phyloP scores from a whole-genome alignment of 179 eudicot genomes.

The Sideroxylon spinosum region DNA sequence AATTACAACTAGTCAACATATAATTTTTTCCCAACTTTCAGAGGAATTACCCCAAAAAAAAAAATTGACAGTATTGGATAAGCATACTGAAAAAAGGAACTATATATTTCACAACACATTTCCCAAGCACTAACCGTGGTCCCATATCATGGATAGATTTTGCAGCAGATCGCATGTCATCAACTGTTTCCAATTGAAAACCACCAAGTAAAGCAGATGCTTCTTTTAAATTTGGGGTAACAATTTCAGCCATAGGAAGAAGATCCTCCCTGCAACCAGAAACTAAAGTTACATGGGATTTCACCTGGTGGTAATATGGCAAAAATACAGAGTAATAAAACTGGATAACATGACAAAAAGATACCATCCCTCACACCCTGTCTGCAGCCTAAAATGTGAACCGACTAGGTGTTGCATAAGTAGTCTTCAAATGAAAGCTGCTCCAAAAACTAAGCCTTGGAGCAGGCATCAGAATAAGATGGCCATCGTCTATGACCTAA shows the following conservation, averaged over 20 bases:
- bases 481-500: too few species aligned
- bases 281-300: neutral
- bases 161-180: slow-evolving; percentile 87
- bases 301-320: neutral
- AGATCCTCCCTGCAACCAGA: slow-evolving; percentile 55
- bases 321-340: neutral
- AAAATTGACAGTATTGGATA: neutral
- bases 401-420: too few species aligned
- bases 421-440: too few species aligned
- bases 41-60: too few species aligned
- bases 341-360: too few species aligned
- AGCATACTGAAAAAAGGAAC: neutral
- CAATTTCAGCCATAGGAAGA: slow-evolving; percentile 77
- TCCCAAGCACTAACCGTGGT: slow-evolving; percentile 50
- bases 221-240: slow-evolving; percentile 87
- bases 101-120: neutral
- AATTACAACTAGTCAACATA: neutral
- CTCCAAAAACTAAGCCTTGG: too few species aligned
- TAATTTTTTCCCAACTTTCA: neutral
- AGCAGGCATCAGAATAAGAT: too few species aligned
- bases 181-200: slow-evolving; percentile 53
- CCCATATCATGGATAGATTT: slow-evolving; percentile 78
- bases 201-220: slow-evolving; percentile 86
- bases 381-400: too few species aligned
- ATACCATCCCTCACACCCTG: too few species aligned